phyloP scores from a whole-genome alignment of 495 filamentous ascomycete genomes.

The Eremomyces bilateralis region DNA sequence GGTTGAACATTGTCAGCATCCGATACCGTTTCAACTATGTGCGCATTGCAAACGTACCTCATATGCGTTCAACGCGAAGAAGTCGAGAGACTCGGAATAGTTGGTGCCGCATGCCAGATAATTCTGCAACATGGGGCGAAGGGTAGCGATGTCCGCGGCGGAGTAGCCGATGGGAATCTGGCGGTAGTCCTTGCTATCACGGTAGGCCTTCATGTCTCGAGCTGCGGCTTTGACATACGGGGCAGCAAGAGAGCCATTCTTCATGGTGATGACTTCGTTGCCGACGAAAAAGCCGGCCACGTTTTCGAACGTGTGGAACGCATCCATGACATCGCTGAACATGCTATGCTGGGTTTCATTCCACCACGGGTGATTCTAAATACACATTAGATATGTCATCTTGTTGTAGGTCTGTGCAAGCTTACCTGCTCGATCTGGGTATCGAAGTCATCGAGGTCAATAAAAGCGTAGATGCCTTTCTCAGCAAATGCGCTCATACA shows the following conservation, averaged over 20 bases:
- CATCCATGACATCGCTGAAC: slow-evolving; percentile 53
- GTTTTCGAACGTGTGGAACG: slow-evolving; percentile 61
- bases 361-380: slow-evolving; percentile 39
- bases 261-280: slow-evolving; percentile 55
- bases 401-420: background rate
- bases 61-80: slow-evolving; percentile 72
- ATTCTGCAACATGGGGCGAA: slow-evolving; percentile 73
- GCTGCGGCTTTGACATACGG: slow-evolving; percentile 66
- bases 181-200: slow-evolving; percentile 57
- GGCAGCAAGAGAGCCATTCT: slow-evolving; percentile 39
- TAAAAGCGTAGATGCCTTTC: slow-evolving; percentile 64
- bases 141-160: slow-evolving; percentile 52
- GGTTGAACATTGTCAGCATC: too few relatives aligned
- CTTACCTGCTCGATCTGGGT: slow-evolving; percentile 55
- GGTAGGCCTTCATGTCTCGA: slow-evolving; percentile 64
- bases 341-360: slow-evolving; percentile 41
- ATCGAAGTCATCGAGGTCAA: slow-evolving; percentile 69
- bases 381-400: background rate
- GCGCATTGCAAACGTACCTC: too few relatives aligned
- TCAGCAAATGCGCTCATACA: slow-evolving; percentile 69
- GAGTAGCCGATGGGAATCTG: slow-evolving; percentile 73
- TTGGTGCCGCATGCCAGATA: slow-evolving; percentile 63
- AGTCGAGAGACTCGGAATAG: slow-evolving; percentile 49
- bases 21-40: too few relatives aligned
- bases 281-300: slow-evolving; percentile 65